Percentiles rank a stretch among this genome's conserved stretches.
Conservation (phyloP, 805 yeast genomes). For the Helenozyma baotianmanensis region DNA sequence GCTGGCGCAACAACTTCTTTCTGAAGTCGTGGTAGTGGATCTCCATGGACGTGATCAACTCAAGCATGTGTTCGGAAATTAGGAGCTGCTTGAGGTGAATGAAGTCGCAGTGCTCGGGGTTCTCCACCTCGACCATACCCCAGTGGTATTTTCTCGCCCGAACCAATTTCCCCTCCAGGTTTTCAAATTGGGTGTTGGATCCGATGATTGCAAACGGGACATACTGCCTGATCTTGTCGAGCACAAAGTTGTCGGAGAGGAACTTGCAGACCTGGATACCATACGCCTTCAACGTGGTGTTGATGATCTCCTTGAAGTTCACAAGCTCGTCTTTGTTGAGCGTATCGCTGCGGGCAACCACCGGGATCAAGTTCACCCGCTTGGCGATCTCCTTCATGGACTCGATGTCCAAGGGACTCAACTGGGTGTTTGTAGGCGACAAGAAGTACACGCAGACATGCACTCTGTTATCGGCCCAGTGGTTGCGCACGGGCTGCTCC, state of each 20-base stretch:
- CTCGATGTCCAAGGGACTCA: slow-evolving; percentile 64
- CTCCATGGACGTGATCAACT: slow-evolving; percentile 72
- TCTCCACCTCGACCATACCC: slow-evolving; percentile 86
- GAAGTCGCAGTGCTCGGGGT: slow-evolving; percentile 75
- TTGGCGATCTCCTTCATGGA: slow-evolving; percentile 66
- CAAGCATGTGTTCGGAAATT: slow-evolving; percentile 69
- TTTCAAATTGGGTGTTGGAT: slow-evolving; percentile 41
- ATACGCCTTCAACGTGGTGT: slow-evolving; percentile 46
- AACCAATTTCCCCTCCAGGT: slow-evolving; percentile 38
- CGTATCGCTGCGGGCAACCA: slow-evolving; percentile 77
- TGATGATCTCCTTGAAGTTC: slow-evolving; percentile 50
- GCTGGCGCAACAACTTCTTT: slow-evolving; percentile 47
- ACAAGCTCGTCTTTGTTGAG: slow-evolving; percentile 53
- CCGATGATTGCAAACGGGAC: slow-evolving; percentile 75
- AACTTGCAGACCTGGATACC: slow-evolving; percentile 42
- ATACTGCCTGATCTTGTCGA: slow-evolving; percentile 28
- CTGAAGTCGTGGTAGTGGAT: slow-evolving; percentile 72
- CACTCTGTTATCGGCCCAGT: slow-evolving; percentile 57
- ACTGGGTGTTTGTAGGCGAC: slow-evolving; percentile 51
- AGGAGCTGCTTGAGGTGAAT: slow-evolving; percentile 56
- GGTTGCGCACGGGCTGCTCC: slow-evolving; percentile 36
- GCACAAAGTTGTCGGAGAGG: slow-evolving; percentile 24
- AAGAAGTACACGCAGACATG: slow-evolving; percentile 86
- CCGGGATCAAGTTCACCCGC: slow-evolving; percentile 78
- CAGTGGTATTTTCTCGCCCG: slow-evolving; percentile 63